Conservation (phyloP, 2,329 filamentous ascomycete species). For the Akanthomyces muscarius region DNA sequence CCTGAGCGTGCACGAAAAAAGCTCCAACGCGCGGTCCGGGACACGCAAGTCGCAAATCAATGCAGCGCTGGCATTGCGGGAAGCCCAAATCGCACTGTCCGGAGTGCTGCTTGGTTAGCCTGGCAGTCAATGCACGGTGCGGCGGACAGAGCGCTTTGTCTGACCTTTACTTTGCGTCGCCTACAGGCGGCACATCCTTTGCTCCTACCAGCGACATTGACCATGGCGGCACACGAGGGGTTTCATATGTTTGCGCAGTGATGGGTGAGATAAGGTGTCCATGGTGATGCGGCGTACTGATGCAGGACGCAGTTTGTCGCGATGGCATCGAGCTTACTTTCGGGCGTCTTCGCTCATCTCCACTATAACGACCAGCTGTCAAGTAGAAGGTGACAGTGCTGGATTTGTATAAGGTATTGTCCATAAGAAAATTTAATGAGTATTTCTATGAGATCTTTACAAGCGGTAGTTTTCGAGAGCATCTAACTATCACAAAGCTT, state of each 20-base stretch:
- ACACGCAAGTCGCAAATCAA: background rate
- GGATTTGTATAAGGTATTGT: too few relatives aligned
- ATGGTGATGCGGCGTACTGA: background rate
- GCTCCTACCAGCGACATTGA: constrained; percentile 8
- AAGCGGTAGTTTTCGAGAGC: too few relatives aligned
- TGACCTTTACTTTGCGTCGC: constrained; percentile 13
- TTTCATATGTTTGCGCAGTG: background rate
- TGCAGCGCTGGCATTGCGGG: constrained; percentile 7
- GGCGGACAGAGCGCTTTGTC: background rate
- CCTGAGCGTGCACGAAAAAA: constrained; percentile 12
- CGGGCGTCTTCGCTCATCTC: background rate
- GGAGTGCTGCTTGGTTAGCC: background rate
- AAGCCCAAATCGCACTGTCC: constrained; percentile 14
- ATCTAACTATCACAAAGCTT: too few relatives aligned
- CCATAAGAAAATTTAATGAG: too few relatives aligned
- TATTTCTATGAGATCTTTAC: too few relatives aligned
- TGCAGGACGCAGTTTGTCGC: background rate
- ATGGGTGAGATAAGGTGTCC: background rate
- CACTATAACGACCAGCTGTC: background rate
- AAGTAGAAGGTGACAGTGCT: too few relatives aligned
- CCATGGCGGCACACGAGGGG: constrained; percentile 35
- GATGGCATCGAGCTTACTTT: background rate
- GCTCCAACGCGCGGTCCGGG: background rate
- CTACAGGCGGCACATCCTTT: constrained; percentile 3
- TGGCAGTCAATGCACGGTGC: background rate